A percentile compares a stretch with the other conserved stretches of the same genome.
phyloP scores from a whole-genome alignment of 768 basidiomycete species.

The Pleurotus citrinopileatus region DNA sequence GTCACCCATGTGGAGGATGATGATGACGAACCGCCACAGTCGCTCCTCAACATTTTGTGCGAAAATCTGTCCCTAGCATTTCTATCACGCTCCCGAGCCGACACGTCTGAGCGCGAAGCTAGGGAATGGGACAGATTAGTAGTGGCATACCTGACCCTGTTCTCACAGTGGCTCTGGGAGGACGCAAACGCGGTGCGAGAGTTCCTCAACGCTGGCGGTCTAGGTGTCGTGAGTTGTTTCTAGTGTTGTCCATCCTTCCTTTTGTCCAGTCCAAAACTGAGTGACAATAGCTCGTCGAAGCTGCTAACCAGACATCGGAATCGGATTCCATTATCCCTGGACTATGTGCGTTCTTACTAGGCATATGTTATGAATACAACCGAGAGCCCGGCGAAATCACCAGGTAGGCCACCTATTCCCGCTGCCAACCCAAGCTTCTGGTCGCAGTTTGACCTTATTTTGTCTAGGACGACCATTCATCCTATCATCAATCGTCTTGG shows the following conservation, averaged over 20 bases:
- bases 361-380: constrained; percentile 95
- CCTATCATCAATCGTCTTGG: constrained; percentile 90
- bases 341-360: constrained; percentile 87
- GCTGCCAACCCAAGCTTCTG: constrained; percentile 3
- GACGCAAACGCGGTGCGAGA: constrained; percentile 85
- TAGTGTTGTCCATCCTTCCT: not conserved
- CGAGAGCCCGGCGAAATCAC: constrained; percentile 94
- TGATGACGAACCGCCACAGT: constrained; percentile 65
- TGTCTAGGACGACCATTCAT: constrained; percentile 71
- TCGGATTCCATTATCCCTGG: constrained; percentile 86
- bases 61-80: constrained; percentile 90
- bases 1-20: constrained; percentile 32
- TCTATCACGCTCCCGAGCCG: constrained; percentile 66
- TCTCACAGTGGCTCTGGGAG: constrained; percentile 97
- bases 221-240: constrained; percentile 73
- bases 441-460: not conserved
- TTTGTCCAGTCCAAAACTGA: not conserved
- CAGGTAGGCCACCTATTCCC: constrained; percentile 46
- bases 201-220: constrained; percentile 86
- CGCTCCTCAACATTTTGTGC: constrained; percentile 78
- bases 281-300: constrained; percentile 77
- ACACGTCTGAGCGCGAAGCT: constrained; percentile 66
- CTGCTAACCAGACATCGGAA: constrained; percentile 87
- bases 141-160: constrained; percentile 77
- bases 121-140: constrained; percentile 91